A percentile compares a stretch with the other conserved stretches of the same genome.
Evolutionary conservation across 2,329 filamentous ascomycete genomes (phyloP).

Genomic region (Aspergillus pseudonomiae): DNA sequence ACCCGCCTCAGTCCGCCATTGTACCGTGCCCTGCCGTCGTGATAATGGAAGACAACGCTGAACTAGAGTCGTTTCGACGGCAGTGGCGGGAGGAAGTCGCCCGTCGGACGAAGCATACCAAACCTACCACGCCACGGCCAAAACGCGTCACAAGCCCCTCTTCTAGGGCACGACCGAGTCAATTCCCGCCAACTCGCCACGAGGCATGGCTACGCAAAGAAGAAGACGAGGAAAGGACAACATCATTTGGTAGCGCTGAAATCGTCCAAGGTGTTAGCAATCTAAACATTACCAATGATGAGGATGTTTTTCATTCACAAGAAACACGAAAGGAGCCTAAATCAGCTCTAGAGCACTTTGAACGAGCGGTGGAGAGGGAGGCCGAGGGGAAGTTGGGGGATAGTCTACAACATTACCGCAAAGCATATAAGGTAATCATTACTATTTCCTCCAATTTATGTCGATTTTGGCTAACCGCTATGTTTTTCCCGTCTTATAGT

Average conservation of each 20-base stretch:
- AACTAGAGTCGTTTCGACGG: slow-evolving; percentile 82
- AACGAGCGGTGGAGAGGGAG: slow-evolving; percentile 88
- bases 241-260: slow-evolving; percentile 30
- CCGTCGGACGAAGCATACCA: slow-evolving; percentile 44
- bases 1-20: slow-evolving; percentile 23
- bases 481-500: slow-evolving; percentile 50
- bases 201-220: slow-evolving; percentile 41
- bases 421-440: slow-evolving; percentile 75
- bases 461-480: slow-evolving; percentile 15
- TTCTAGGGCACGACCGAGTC: slow-evolving; percentile 25
- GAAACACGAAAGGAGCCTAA: slow-evolving; percentile 55
- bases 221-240: slow-evolving; percentile 35
- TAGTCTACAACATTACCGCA: slow-evolving; percentile 83
- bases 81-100: slow-evolving; percentile 84
- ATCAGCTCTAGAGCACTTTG: slow-evolving; percentile 89
- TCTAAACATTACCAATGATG: slow-evolving; percentile 40
- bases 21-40: slow-evolving; percentile 13
- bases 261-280: slow-evolving; percentile 40
- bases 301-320: slow-evolving; percentile 42
- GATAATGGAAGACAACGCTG: slow-evolving; percentile 58
- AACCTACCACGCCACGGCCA: slow-evolving; percentile 18
- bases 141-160: slow-evolving; percentile 20
- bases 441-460: not conserved
- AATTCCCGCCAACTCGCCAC: slow-evolving; percentile 45
- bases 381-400: slow-evolving; percentile 82